Evolutionary conservation across 2,329 filamentous ascomycete genomes (phyloP).

Genomic region (Penicillium sp.): DNA sequence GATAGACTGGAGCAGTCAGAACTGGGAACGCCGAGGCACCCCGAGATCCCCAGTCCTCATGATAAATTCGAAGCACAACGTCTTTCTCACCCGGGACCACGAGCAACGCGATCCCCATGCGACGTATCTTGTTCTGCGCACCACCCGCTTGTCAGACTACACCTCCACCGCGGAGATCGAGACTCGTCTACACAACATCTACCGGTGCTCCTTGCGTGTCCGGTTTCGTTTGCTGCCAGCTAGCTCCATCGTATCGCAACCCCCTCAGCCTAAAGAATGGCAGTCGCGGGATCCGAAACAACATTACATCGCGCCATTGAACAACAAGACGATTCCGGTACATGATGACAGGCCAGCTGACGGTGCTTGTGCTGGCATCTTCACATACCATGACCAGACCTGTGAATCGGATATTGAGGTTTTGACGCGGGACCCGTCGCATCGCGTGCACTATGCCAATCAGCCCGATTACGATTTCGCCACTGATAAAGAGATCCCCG

Average conservation of each 20-base stretch:
- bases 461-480: conserved; percentile 43
- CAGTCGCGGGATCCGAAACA: conserved; percentile 4
- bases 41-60: conserved; percentile 42
- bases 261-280: conserved; percentile 3
- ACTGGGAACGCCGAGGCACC: conserved; percentile 45
- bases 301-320: neutral
- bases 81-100: conserved; percentile 42
- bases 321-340: neutral
- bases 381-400: conserved; percentile 48
- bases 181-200: conserved; percentile 44
- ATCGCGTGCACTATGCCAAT: conserved; percentile 45
- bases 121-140: conserved; percentile 50
- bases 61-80: conserved; percentile 48
- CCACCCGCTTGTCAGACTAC: conserved; percentile 43
- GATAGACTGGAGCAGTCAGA: conserved; percentile 44
- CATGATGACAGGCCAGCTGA: conserved; percentile 30
- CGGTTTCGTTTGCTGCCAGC: conserved; percentile 43
- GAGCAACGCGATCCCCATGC: conserved; percentile 18
- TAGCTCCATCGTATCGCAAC: conserved; percentile 12
- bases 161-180: conserved; percentile 52
- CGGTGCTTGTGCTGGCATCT: conserved; percentile 52
- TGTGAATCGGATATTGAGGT: conserved; percentile 57
- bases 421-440: conserved; percentile 47
- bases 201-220: conserved; percentile 50
- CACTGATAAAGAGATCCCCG: conserved; percentile 34